Evolutionary conservation across 192 early-diverging fungal genomes (phyloP).

Genomic region (Coemansia guatemalensis): DNA sequence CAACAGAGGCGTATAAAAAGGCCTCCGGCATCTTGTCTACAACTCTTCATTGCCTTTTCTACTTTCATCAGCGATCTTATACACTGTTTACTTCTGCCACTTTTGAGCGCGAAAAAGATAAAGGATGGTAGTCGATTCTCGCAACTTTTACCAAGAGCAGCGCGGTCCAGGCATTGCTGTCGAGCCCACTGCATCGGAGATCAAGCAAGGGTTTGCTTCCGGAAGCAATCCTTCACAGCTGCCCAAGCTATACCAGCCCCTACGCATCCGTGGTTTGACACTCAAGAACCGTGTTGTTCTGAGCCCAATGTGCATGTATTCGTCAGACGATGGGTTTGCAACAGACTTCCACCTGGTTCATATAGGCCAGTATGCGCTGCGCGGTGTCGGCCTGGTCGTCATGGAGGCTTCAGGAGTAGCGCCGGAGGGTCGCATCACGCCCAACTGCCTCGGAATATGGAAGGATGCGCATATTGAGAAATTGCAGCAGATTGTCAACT

Average conservation of each 20-base stretch:
- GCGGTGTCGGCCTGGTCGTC: slow-evolving; percentile 77
- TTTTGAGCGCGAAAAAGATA: neutral
- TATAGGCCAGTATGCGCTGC: slow-evolving; percentile 67
- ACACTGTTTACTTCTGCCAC: neutral
- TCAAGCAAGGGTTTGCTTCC: slow-evolving; percentile 34
- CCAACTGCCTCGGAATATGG: slow-evolving; percentile 79
- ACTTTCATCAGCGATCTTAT: neutral
- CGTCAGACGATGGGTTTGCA: slow-evolving; percentile 62
- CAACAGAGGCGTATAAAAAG: neutral
- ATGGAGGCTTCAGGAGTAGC: slow-evolving; percentile 76
- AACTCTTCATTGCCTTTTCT: neutral
- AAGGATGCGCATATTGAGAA: slow-evolving; percentile 72
- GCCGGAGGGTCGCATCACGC: slow-evolving; percentile 77
- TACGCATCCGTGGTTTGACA: slow-evolving; percentile 63
- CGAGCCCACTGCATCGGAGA: slow-evolving; percentile 31
- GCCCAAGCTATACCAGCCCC: slow-evolving; percentile 65
- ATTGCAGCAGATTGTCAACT: slow-evolving; percentile 46
- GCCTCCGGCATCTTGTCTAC: neutral
- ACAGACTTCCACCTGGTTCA: slow-evolving; percentile 68
- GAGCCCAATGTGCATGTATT: slow-evolving; percentile 86
- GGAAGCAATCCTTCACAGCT: slow-evolving; percentile 13
- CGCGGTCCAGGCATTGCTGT: slow-evolving; percentile 34
- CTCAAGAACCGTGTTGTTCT: slow-evolving; percentile 77
- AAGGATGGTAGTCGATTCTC: slow-evolving; percentile 8
- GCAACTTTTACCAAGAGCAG: slow-evolving; percentile 38